Percentiles rank a stretch among this genome's conserved stretches.
Evolutionary conservation across 108 stramenopile genomes (phyloP).

Genomic region (Cyclostephanos tholiformis): DNA sequence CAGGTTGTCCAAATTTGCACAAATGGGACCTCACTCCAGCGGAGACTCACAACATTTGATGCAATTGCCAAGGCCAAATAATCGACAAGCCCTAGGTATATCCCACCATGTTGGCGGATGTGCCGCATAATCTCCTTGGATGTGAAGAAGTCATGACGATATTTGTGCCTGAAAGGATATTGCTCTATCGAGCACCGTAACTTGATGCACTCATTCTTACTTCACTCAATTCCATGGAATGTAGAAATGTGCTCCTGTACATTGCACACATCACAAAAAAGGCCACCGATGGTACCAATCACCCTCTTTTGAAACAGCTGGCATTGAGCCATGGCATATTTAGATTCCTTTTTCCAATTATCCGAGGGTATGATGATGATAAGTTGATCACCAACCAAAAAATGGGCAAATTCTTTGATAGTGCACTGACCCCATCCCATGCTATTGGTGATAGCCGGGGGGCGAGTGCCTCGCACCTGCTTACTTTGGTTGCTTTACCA

Average conservation of each 20-base stretch:
- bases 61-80: background rate
- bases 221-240: too few species aligned
- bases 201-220: too few species aligned
- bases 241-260: too few species aligned
- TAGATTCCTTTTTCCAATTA: background rate
- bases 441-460: background rate
- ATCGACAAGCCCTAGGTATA: background rate
- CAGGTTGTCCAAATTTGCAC: background rate
- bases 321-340: too few species aligned
- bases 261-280: too few species aligned
- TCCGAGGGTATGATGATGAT: background rate
- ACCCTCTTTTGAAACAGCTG: too few species aligned
- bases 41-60: background rate
- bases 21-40: background rate
- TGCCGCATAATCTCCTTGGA: background rate
- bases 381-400: background rate
- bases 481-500: background rate
- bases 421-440: background rate
- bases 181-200: too few species aligned
- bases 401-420: background rate
- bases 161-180: too few species aligned
- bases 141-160: too few species aligned
- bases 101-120: background rate
- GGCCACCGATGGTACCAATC: too few species aligned
- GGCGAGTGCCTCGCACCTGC: background rate